Percentiles rank a stretch among this genome's conserved stretches.
Evolutionary conservation across 441 rosid species (phyloP).

Genomic region (Croton laevigatus): DNA sequence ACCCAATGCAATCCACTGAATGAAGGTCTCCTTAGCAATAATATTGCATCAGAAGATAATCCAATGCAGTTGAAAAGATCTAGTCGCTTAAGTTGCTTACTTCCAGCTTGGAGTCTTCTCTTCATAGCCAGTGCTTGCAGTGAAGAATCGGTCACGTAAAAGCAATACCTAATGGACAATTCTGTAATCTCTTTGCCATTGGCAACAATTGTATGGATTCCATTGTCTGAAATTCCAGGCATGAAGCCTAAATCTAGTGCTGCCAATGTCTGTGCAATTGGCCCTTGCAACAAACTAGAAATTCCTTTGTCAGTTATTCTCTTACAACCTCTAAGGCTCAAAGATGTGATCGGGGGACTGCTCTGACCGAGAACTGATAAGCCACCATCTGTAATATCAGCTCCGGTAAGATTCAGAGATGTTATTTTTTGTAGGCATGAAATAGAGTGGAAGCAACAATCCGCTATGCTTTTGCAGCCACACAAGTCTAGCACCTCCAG

Average conservation of each 20-base stretch:
- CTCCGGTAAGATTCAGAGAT: conserved; percentile 51
- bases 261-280: conserved; percentile 39
- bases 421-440: conserved; percentile 42
- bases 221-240: conserved; percentile 56
- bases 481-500: conserved; percentile 59
- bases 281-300: conserved; percentile 41
- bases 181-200: conserved; percentile 45
- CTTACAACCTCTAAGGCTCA: conserved; percentile 63
- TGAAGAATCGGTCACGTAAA: conserved; percentile 49
- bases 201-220: conserved; percentile 34
- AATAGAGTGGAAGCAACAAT: conserved; percentile 47
- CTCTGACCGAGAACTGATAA: conserved; percentile 44
- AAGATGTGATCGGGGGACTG: conserved; percentile 39
- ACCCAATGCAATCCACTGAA: conserved; percentile 59
- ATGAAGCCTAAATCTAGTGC: conserved; percentile 58
- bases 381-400: conserved; percentile 60
- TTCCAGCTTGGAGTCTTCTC: conserved; percentile 31
- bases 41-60: conserved; percentile 38
- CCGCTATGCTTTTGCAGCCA: conserved; percentile 62
- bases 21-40: conserved; percentile 41
- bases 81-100: conserved; percentile 45
- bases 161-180: conserved; percentile 52
- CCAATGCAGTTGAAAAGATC: conserved; percentile 55
- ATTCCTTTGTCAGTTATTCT: conserved; percentile 65
- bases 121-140: conserved; percentile 43